Percentiles rank a stretch among this genome's conserved stretches.
phyloP scores from a whole-genome alignment of 257 asterid species.

The Rehmannia glutinosa region DNA sequence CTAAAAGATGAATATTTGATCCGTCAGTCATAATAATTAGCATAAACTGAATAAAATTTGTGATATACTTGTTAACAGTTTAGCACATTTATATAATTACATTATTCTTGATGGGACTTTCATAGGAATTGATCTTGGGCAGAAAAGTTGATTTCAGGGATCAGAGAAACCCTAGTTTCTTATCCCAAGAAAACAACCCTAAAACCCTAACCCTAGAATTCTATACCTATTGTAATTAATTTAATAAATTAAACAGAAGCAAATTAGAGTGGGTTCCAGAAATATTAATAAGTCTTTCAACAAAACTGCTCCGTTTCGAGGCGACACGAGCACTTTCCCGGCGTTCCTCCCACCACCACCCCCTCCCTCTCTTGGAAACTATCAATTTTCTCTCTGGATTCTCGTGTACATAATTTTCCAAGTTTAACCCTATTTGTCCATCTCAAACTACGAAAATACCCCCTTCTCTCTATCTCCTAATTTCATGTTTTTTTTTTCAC shows the following conservation, averaged over 20 bases:
- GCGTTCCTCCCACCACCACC: slow-evolving; percentile 51
- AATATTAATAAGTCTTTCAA: slow-evolving; percentile 16
- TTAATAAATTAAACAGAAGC: background rate
- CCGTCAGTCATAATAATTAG: too few species aligned
- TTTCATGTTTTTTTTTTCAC: background rate
- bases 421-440: slow-evolving; percentile 29
- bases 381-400: slow-evolving; percentile 31
- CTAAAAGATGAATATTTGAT: too few species aligned
- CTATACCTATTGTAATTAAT: background rate
- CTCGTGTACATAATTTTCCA: slow-evolving; percentile 29
- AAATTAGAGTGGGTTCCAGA: slow-evolving; percentile 17
- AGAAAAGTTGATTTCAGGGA: background rate
- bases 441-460: slow-evolving; percentile 9
- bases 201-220: slow-evolving; percentile 14
- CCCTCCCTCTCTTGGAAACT: slow-evolving; percentile 25
- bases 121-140: background rate
- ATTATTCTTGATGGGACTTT: background rate
- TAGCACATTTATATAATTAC: background rate
- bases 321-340: slow-evolving; percentile 80
- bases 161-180: slow-evolving; percentile 15
- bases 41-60: too few species aligned
- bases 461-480: background rate
- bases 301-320: slow-evolving; percentile 43
- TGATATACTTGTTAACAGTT: too few species aligned
- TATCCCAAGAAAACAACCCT: slow-evolving; percentile 24